Percentiles rank a stretch among this genome's conserved stretches.
Conservation (phyloP, 1,284 basidiomycete species). For the Ceratobasidium theobromae region DNA sequence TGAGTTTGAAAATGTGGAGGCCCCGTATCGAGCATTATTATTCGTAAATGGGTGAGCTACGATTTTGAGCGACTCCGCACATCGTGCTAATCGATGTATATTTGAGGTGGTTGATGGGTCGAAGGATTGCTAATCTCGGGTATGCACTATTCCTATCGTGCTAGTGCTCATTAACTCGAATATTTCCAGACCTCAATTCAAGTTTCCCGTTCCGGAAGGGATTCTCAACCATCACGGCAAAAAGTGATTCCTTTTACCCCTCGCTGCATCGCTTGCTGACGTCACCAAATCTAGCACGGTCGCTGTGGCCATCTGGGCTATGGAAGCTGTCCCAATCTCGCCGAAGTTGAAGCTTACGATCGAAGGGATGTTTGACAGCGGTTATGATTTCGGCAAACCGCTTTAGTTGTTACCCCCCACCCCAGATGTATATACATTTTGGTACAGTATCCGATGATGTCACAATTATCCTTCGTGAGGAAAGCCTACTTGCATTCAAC, state of each 20-base stretch:
- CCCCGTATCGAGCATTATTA: conserved; percentile 67
- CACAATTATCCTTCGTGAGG: not conserved
- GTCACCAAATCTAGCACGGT: conserved; percentile 54
- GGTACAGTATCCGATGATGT: not conserved
- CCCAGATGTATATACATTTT: not conserved
- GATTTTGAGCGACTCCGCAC: not conserved
- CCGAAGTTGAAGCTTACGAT: conserved; percentile 17
- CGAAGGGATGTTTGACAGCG: conserved; percentile 30
- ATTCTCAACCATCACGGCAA: conserved; percentile 67
- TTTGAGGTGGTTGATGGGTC: conserved; percentile 74
- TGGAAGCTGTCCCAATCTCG: conserved; percentile 27
- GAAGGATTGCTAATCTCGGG: conserved; percentile 71
- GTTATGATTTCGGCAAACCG: conserved; percentile 15
- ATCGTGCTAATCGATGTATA: not conserved
- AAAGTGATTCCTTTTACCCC: conserved; percentile 54
- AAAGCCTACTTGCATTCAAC: conserved; percentile 5
- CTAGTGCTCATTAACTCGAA: conserved; percentile 1
- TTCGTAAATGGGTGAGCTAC: conserved; percentile 65
- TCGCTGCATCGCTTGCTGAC: not conserved
- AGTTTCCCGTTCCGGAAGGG: conserved; percentile 76
- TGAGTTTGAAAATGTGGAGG: conserved; percentile 54
- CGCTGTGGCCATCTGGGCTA: conserved; percentile 50
- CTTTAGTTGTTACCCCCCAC: not conserved
- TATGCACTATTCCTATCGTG: conserved; percentile 40
- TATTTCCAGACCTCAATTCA: conserved; percentile 60